These are phyloP conservation scores for Cryphonectria japonica DNA, from an alignment of 2,329 filamentous ascomycete species.

Conservation along the genomic window DNA sequence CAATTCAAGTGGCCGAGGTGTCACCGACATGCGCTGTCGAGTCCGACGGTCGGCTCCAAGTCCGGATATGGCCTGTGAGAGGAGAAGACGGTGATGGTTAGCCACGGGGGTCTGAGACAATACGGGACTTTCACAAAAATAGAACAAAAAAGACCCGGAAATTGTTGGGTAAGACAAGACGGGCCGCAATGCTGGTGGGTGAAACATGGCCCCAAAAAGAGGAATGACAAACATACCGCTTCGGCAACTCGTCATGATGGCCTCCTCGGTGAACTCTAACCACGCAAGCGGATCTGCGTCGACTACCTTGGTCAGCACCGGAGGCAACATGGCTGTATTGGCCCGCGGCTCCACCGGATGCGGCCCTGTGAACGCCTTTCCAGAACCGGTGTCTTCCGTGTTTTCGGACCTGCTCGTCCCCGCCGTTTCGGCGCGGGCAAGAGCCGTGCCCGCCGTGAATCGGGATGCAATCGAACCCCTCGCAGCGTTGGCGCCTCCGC, in stretches of 20 bases:
- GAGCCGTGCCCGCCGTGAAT: slow-evolving; percentile 43
- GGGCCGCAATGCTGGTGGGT: background rate
- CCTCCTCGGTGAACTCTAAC: slow-evolving; percentile 91
- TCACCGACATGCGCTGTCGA: slow-evolving; percentile 36
- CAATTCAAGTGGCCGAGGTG: slow-evolving; percentile 25
- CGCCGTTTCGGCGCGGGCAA: slow-evolving; percentile 65
- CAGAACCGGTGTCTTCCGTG: slow-evolving; percentile 37
- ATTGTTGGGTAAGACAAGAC: background rate
- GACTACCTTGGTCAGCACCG: slow-evolving; percentile 85
- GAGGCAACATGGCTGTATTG: slow-evolving; percentile 82
- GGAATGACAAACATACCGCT: slow-evolving; percentile 65
- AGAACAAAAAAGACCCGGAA: background rate
- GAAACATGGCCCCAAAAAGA: background rate
- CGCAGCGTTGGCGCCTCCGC: slow-evolving; percentile 37
- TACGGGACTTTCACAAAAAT: background rate
- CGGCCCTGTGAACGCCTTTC: slow-evolving; percentile 60
- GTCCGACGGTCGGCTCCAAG: slow-evolving; percentile 48
- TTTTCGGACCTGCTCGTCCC: slow-evolving; percentile 59
- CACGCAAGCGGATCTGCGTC: slow-evolving; percentile 87
- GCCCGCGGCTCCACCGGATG: slow-evolving; percentile 86
- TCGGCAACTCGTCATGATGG: slow-evolving; percentile 90
- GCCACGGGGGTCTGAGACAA: slow-evolving; percentile 1
- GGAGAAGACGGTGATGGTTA: slow-evolving; percentile 9
- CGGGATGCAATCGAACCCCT: slow-evolving; percentile 59
- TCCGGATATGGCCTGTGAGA: slow-evolving; percentile 44